Conservation (phyloP, 192 early-diverging fungal species). For the Rhizoclosmatium globosum region DNA sequence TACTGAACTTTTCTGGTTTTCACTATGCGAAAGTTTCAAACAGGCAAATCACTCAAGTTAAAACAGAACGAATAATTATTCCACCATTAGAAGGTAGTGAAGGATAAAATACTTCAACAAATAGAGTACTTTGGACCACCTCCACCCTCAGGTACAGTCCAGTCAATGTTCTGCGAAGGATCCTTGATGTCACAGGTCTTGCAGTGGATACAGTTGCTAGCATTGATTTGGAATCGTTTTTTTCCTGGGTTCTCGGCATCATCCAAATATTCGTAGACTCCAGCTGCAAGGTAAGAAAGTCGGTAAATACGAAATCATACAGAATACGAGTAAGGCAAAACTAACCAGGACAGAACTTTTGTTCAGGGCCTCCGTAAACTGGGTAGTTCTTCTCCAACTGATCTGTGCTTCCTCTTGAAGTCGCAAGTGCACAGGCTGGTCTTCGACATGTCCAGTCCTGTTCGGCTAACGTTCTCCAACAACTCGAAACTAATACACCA, state of each 20-base stretch:
- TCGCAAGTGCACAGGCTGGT: slow-evolving; percentile 94
- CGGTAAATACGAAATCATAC: slow-evolving; percentile 11
- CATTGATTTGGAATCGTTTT: slow-evolving; percentile 95
- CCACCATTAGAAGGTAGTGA: too few species aligned
- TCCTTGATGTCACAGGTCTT: slow-evolving; percentile 99
- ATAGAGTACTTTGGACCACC: slow-evolving; percentile 81
- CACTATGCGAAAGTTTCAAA: too few species aligned
- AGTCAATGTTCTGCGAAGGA: slow-evolving; percentile 98
- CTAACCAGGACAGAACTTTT: slow-evolving; percentile 92
- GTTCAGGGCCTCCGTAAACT: slow-evolving; percentile 94
- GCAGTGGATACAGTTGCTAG: slow-evolving; percentile 94
- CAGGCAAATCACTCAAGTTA: too few species aligned
- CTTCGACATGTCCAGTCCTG: slow-evolving; percentile 92
- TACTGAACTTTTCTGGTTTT: too few species aligned
- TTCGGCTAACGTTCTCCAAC: slow-evolving; percentile 90
- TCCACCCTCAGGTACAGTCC: slow-evolving; percentile 93
- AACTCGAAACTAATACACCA: slow-evolving; percentile 95
- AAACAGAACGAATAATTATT: too few species aligned
- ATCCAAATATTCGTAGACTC: slow-evolving; percentile 97
- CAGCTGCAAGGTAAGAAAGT: slow-evolving; percentile 60
- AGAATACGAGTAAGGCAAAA: slow-evolving; percentile 13
- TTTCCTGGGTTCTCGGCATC: slow-evolving; percentile 84
- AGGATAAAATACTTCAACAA: not conserved
- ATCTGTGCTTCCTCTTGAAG: slow-evolving; percentile 74
- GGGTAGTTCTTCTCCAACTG: slow-evolving; percentile 85